Evolutionary conservation across 1,139 yeast species (phyloP).

Genomic region (Taphrina confusa): DNA sequence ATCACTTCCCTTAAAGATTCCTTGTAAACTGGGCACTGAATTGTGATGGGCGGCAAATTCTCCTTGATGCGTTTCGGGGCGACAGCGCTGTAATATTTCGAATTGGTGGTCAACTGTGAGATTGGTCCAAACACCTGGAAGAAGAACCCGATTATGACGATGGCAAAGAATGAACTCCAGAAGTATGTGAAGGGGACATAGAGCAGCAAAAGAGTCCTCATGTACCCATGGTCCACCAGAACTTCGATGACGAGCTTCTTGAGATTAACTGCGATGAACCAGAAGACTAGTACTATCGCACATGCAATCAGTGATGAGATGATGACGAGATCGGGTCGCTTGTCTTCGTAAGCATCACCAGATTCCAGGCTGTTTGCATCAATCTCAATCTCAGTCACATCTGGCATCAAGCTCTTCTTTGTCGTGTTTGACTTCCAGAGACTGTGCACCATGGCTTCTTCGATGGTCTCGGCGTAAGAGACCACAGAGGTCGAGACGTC

Average conservation of each 20-base stretch:
- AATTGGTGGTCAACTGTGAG: slow-evolving; percentile 36
- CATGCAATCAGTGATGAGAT: slow-evolving; percentile 2
- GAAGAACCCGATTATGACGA: slow-evolving; percentile 4
- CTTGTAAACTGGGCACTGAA: slow-evolving; percentile 36
- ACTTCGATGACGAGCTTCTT: slow-evolving; percentile 24
- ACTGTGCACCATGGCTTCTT: slow-evolving; percentile 26
- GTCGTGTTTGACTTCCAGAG: slow-evolving; percentile 35
- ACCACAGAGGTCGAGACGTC: slow-evolving; percentile 34
- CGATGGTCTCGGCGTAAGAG: slow-evolving; percentile 22
- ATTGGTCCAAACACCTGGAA: slow-evolving; percentile 38
- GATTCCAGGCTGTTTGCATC: slow-evolving; percentile 1
- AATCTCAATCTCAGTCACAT: not conserved
- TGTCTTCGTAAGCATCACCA: not conserved
- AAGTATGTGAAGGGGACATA: slow-evolving; percentile 36
- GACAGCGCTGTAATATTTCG: slow-evolving; percentile 35
- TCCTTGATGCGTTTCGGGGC: slow-evolving; percentile 32
- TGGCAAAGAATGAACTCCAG: slow-evolving; percentile 38
- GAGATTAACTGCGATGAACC: slow-evolving; percentile 15
- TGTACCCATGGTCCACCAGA: slow-evolving; percentile 34
- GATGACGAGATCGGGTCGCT: slow-evolving; percentile 8
- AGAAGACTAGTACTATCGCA: slow-evolving; percentile 3
- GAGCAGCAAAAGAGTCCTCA: slow-evolving; percentile 29
- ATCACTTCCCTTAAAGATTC: slow-evolving; percentile 36
- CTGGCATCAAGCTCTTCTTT: not conserved
- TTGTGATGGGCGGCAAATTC: not conserved